Evolutionary conservation across 1,139 yeast genomes (phyloP).

Genomic region (Yamadazyma friedrichii): DNA sequence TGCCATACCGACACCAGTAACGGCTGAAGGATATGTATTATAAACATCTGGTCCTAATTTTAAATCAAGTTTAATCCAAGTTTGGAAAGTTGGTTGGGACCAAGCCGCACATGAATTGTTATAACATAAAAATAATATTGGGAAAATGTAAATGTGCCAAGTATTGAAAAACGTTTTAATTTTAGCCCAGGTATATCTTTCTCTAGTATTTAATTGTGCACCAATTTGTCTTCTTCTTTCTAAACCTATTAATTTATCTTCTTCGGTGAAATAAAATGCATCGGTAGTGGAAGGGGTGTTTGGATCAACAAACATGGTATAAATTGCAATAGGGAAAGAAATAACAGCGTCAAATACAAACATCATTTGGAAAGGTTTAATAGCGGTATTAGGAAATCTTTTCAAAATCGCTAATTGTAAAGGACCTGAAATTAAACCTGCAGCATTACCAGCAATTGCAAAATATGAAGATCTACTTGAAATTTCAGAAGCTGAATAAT

Average conservation of each 20-base stretch:
- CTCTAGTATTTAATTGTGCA: constrained; percentile 45
- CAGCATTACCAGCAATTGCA: constrained; percentile 29
- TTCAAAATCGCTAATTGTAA: constrained; percentile 33
- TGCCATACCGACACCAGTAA: constrained; percentile 46
- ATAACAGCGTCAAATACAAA: constrained; percentile 39
- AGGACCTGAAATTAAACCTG: constrained; percentile 36
- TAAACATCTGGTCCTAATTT: constrained; percentile 38
- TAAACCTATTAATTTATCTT: constrained; percentile 35
- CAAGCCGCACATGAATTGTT: constrained; percentile 46
- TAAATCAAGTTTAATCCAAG: constrained; percentile 51
- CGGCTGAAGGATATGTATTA: constrained; percentile 49
- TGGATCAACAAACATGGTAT: constrained; percentile 36
- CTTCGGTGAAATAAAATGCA: constrained; percentile 33
- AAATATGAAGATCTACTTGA: constrained; percentile 50
- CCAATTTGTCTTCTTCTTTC: constrained; percentile 45
- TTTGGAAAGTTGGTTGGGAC: constrained; percentile 49
- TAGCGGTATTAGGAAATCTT: constrained; percentile 26
- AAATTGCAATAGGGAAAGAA: constrained; percentile 34
- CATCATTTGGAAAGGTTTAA: constrained; percentile 39
- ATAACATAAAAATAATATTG: constrained; percentile 48
- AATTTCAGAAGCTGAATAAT: constrained; percentile 19
- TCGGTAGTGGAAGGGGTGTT: constrained; percentile 40
- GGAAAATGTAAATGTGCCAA: constrained; percentile 52
- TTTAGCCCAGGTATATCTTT: constrained; percentile 38
- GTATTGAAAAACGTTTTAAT: constrained; percentile 43